Evolutionary conservation across 306 rosid species (phyloP).

Genomic region (Castanea crenata): DNA sequence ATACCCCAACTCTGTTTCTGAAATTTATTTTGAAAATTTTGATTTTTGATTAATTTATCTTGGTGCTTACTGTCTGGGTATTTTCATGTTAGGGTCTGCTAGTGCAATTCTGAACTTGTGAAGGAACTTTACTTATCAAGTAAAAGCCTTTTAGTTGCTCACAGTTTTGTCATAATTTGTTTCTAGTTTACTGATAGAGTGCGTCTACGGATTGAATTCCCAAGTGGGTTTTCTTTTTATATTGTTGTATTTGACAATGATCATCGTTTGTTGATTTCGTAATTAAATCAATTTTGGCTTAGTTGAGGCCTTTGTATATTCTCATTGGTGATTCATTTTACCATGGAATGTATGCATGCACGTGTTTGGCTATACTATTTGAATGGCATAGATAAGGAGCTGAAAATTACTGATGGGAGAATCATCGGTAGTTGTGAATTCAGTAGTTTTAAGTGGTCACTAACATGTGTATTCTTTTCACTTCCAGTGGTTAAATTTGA

Average conservation of each 20-base stretch:
- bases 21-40: conserved; percentile 1
- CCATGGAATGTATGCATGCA: neutral
- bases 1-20: neutral
- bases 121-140: conserved; percentile 23
- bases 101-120: conserved; percentile 19
- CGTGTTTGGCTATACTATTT: neutral
- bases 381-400: neutral
- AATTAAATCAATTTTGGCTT: neutral
- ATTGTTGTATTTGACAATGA: neutral
- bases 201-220: conserved; percentile 1
- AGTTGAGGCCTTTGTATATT: neutral
- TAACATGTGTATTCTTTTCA: neutral
- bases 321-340: neutral
- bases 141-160: conserved; percentile 9
- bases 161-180: neutral
- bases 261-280: neutral
- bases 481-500: neutral
- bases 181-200: neutral
- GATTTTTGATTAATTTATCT: conserved; percentile 9
- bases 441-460: neutral
- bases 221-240: neutral
- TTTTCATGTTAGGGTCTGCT: conserved; percentile 11
- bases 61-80: neutral
- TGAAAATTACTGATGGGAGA: neutral
- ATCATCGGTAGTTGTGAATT: neutral